Evolutionary conservation across 306 rosid species (phyloP), one percentile per base, ranked within the genome.

Genomic region (Sesbania bispinosa): DNA sequence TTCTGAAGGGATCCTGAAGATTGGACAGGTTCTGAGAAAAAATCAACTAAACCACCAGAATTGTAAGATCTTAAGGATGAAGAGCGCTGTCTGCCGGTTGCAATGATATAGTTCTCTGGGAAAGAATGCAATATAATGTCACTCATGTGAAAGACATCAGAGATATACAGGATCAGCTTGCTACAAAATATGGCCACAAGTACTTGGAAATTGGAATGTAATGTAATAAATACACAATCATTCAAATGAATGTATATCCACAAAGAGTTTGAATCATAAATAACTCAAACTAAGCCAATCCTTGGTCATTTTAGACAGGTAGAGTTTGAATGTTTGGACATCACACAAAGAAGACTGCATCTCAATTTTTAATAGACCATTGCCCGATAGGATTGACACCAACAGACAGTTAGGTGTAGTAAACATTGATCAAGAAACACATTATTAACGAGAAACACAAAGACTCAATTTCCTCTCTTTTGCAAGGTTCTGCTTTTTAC

Each of bases 21-120:
- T n/a, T n/a, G n/a, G n/a, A n/a, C n/a, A n/a, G n/a, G n/a, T n/a
- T n/a, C n/a, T n/a, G n/a, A n/a, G n/a, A n/a, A n/a, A n/a, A n/a
- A n/a, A n/a, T n/a, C n/a, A n/a, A n/a, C n/a, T n/a, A n/a, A n/a
- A n/a, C n/a, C n/a, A n/a, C n/a, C n/a, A n/a, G n/a, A n/a, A n/a
- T n/a, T n/a, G n/a, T n/a, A n/a, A n/a, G n/a, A n/a, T n/a, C n/a
- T n/a, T n/a, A n/a, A n/a, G n/a, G n/a, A n/a, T n/a, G n/a, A n/a
- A n/a, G n/a, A n/a, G n/a, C n/a, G 83, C 89, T 62, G 67, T 77
- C 93, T 39, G 66, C 62, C 24, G 93, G 86, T 45, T 85, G 86
- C 42, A 77, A 47, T 41, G 91, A 81, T 39, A 69, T 62, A 42
- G 81, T 82, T 79, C 92, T 80, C 96, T 88, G 67, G 62, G 63